Conservation (phyloP, 352 stramenopile genomes). For the Sclerospora graminicola region DNA sequence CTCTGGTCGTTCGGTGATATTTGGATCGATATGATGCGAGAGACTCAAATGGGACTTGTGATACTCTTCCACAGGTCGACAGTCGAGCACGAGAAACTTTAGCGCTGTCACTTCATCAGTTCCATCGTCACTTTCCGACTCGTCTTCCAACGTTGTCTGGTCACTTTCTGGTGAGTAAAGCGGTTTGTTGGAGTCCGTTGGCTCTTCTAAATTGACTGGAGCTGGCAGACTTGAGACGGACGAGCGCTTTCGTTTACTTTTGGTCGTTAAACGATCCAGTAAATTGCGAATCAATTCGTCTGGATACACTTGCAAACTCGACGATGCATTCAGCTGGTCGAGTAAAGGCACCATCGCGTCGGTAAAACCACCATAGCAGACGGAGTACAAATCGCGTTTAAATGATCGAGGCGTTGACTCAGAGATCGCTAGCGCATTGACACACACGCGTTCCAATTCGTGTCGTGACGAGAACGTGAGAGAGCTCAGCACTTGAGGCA, state of each 20-base stretch:
- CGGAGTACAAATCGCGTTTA: constrained; percentile 67
- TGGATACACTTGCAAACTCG: constrained; percentile 76
- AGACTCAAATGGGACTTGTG: constrained; percentile 71
- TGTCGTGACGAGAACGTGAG: constrained; percentile 51
- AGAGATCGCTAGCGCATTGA: constrained; percentile 37
- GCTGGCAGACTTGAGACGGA: constrained; percentile 4
- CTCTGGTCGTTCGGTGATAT: constrained; percentile 58
- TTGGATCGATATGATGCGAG: constrained; percentile 82
- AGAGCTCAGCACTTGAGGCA: constrained; percentile 72
- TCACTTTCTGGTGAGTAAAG: too few relatives aligned
- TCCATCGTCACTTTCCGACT: neutral
- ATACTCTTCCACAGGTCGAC: constrained; percentile 61
- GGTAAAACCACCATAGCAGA: constrained; percentile 71
- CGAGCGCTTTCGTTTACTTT: constrained; percentile 11
- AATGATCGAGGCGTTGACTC: constrained; percentile 67
- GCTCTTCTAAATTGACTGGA: constrained; percentile 3
- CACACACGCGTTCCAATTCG: constrained; percentile 52
- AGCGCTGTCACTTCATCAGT: constrained; percentile 2
- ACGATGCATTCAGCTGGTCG: constrained; percentile 51
- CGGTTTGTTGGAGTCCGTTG: too few relatives aligned
- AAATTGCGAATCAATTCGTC: constrained; percentile 77
- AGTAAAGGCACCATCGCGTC: constrained; percentile 60
- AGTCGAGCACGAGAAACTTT: constrained; percentile 79
- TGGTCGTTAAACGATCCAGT: constrained; percentile 35
- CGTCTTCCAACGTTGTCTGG: neutral